phyloP scores from a whole-genome alignment of 2,329 filamentous ascomycete species.

The Pseudogymnoascus sp. region DNA sequence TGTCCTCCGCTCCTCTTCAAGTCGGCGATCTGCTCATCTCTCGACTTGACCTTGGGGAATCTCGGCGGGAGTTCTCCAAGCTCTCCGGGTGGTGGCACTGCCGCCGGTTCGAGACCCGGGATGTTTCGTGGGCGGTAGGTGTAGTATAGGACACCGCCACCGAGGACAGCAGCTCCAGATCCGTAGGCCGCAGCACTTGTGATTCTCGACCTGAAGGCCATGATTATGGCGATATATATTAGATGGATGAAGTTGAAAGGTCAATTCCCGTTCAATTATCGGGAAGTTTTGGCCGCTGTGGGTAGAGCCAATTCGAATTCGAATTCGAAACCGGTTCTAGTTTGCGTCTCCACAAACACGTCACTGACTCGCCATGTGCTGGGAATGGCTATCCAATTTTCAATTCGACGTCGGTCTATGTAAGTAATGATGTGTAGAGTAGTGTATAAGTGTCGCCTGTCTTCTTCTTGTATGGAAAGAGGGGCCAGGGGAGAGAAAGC shows the following conservation, averaged over 20 bases:
- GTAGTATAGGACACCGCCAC: slow-evolving; percentile 43
- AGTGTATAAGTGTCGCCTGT: neutral
- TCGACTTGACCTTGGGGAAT: slow-evolving; percentile 43
- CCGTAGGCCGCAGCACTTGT: slow-evolving; percentile 45
- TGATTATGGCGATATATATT: slow-evolving; percentile 14
- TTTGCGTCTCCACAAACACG: slow-evolving; percentile 7
- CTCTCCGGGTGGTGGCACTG: slow-evolving; percentile 62
- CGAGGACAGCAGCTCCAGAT: slow-evolving; percentile 38
- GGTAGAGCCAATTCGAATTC: slow-evolving; percentile 1
- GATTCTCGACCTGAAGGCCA: slow-evolving; percentile 34
- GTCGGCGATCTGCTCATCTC: slow-evolving; percentile 44
- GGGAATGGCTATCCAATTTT: slow-evolving; percentile 2
- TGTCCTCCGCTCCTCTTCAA: slow-evolving; percentile 38
- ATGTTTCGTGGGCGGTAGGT: slow-evolving; percentile 64
- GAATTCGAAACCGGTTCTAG: neutral
- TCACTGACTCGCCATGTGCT: slow-evolving; percentile 1
- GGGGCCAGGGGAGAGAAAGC: neutral
- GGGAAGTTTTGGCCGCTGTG: neutral
- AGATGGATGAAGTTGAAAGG: neutral
- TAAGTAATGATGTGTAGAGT: neutral
- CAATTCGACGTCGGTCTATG: neutral
- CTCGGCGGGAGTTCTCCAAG: slow-evolving; percentile 55
- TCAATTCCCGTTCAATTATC: neutral
- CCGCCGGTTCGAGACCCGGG: slow-evolving; percentile 59
- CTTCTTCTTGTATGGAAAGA: neutral